These are phyloP conservation scores for Huntiella savannae DNA, from an alignment of 2,329 filamentous ascomycete genomes.

Conservation along the genomic window DNA sequence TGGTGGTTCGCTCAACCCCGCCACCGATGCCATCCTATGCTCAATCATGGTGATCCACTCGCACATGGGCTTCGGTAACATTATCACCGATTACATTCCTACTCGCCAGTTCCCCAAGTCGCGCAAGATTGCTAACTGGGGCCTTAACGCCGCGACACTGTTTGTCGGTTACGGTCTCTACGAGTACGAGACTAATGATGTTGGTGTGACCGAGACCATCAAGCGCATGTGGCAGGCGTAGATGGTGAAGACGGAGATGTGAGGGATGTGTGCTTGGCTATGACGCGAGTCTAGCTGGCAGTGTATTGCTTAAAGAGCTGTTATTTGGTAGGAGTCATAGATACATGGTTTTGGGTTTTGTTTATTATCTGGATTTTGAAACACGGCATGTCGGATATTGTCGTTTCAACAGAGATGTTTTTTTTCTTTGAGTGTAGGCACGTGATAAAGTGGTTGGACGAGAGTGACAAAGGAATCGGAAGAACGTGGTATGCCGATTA, in stretches of 20 bases:
- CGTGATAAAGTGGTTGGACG: too few relatives aligned
- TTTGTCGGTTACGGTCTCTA: constrained; percentile 77
- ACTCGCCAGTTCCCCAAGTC: constrained; percentile 45
- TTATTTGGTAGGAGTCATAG: constrained; percentile 4
- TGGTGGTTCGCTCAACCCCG: constrained; percentile 74
- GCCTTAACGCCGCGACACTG: constrained; percentile 58
- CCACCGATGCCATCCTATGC: constrained; percentile 71
- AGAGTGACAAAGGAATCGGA: too few relatives aligned
- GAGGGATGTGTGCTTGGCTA: not conserved
- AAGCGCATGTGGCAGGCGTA: constrained; percentile 79
- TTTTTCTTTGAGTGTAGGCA: not conserved
- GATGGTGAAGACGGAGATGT: not conserved
- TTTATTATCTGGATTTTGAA: constrained; percentile 5
- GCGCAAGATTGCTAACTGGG: constrained; percentile 53
- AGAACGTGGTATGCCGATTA: too few relatives aligned
- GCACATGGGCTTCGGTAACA: constrained; percentile 83
- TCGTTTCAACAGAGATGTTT: constrained; percentile 5
- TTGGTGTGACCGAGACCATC: constrained; percentile 77
- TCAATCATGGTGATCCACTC: constrained; percentile 74
- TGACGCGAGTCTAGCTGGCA: not conserved
- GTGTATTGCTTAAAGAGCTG: not conserved
- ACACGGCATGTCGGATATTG: not conserved
- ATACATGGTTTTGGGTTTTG: constrained; percentile 6
- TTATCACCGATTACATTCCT: constrained; percentile 85
- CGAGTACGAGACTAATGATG: constrained; percentile 97